Base-by-base conservation (phyloP, 2,329 filamentous ascomycete genomes). In the Curvularia sp. region DNA sequence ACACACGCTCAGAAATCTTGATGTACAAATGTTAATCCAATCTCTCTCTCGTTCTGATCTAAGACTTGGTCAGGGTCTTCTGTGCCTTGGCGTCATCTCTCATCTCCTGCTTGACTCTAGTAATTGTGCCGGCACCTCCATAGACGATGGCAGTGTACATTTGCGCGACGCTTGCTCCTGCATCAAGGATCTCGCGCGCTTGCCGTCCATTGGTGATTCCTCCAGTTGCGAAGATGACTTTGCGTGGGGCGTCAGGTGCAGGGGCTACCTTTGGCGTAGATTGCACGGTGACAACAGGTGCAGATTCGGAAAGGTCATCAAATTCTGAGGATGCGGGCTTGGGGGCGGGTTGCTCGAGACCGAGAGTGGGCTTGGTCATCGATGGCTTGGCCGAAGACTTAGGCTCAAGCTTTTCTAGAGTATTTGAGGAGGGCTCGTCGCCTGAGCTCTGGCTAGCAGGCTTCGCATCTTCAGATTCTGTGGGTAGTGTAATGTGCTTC, bases 201-300 rank as follows among this genome's bases (percentile, higher is more conserved):
- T 98, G 89, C 63, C 89, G 84, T 4, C 95, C 95, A 64, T 89
- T 94, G 1, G 90, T 95, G 72, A 99, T 94, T 18, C 95, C 95
- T 0, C 95, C 95, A 0, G 92, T 95, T 0, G 94, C 94, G 74
- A 98, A 98, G 60, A 99, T 90, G 52, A 93, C 88, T 79, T 97
- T 97, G 48, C 84, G 84, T 13, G 67, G 58, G 1, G 61, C 55
- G 2, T 57, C 49, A 2, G 71, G 69, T 12, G 73, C 73, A 8
- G 71, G 70, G 7, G 69, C 68, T 6, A 58, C 49, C 30, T 63
- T 58, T 12, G 64, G 61, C 26, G 59, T 65, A 1, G 65, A 61
- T 8, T 68, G 51, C 13, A 68, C 41, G 9, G 63, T 66, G n/a
- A 71, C 47, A 2, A 49, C 65, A n/a, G 74, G 72, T 5, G 70